Evolutionary conservation across 768 basidiomycete genomes (phyloP).

Genomic region (Pisolithus sp.): DNA sequence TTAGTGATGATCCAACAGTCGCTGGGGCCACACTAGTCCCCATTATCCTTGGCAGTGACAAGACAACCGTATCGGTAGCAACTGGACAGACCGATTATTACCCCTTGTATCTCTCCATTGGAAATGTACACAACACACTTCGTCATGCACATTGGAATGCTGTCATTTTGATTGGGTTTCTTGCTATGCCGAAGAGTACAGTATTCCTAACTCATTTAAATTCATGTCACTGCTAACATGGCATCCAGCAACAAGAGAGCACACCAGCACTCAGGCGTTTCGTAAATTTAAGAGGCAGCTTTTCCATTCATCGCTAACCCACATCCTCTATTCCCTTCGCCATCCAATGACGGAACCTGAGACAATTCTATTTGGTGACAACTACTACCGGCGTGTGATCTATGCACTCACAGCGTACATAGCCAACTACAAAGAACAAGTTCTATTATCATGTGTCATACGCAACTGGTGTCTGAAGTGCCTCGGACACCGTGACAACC

Average conservation of each 20-base stretch:
- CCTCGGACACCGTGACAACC: background rate
- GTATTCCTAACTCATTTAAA: background rate
- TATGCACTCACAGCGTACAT: constrained; percentile 17
- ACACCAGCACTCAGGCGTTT: constrained; percentile 1
- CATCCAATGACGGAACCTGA: constrained; percentile 11
- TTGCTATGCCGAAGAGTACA: constrained; percentile 19
- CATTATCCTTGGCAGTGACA: constrained; percentile 8
- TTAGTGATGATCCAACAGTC: constrained; percentile 11
- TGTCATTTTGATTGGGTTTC: constrained; percentile 20
- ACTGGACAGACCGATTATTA: constrained; percentile 5
- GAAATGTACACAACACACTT: constrained; percentile 5
- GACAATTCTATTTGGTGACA: constrained; percentile 10
- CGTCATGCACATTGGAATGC: constrained; percentile 1
- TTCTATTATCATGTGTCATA: constrained; percentile 11
- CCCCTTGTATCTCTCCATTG: constrained; percentile 6
- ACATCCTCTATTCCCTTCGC: constrained; percentile 9
- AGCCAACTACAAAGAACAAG: constrained; percentile 16
- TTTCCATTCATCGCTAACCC: constrained; percentile 12
- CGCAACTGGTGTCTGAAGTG: constrained; percentile 15
- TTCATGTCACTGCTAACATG: background rate
- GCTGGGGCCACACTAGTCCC: constrained; percentile 16
- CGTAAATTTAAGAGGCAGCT: constrained; percentile 15
- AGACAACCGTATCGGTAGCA: constrained; percentile 6
- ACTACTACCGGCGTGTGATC: constrained; percentile 11
- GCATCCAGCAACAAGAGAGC: background rate